phyloP scores from a whole-genome alignment of 169 alveolate species.

The Cryptosporidium parvum region DNA sequence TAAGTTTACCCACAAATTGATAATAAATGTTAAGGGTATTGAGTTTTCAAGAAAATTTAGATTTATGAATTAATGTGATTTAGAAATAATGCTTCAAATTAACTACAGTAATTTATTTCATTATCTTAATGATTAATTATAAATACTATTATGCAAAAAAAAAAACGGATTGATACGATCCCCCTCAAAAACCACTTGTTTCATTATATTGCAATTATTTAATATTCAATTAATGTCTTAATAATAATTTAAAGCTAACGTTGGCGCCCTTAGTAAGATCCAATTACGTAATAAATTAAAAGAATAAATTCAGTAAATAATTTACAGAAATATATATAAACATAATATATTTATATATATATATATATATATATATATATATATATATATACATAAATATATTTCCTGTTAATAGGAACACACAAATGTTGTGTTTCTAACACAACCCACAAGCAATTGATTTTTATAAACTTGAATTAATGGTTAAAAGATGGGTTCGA shows the following conservation, averaged over 20 bases:
- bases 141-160: too few relatives aligned
- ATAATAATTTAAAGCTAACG: not conserved
- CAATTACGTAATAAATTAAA: not conserved
- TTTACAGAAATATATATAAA: not conserved
- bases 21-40: too few relatives aligned
- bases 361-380: too few relatives aligned
- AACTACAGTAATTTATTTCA: not conserved
- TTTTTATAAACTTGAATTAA: not conserved
- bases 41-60: too few relatives aligned
- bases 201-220: not conserved
- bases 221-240: not conserved
- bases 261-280: constrained; percentile 16
- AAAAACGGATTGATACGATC: not conserved
- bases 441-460: not conserved
- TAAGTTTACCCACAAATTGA: too few relatives aligned
- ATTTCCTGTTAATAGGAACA: not conserved
- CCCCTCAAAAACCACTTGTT: not conserved
- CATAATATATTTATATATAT: not conserved
- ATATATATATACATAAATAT: not conserved
- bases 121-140: too few relatives aligned
- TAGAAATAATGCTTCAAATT: not conserved
- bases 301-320: not conserved
- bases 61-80: too few relatives aligned
- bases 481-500: constrained; percentile 24
- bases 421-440: constrained; percentile 25